Evolutionary conservation across 345 rosid genomes (phyloP), one percentile per base, ranked within the genome.

Genomic region (Citrus mangshanensis): DNA sequence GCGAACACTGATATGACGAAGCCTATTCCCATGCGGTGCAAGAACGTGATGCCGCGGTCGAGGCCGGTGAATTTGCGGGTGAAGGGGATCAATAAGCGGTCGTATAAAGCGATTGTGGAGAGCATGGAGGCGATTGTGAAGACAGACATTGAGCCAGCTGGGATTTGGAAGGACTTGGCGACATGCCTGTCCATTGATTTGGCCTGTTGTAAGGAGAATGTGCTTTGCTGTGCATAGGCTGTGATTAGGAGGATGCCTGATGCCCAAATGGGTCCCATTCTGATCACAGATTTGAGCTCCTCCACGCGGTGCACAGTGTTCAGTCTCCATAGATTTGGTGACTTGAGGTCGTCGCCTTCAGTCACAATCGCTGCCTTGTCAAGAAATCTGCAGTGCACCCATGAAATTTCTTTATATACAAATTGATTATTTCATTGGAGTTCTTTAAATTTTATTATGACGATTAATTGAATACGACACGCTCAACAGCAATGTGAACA

Each of bases 221-320:
- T 88, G 80, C 6, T 58, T 38, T 88, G 91, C 24, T 88, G 91
- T 9, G 88, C 84, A 60, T 73, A 76, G 24, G 91, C 86, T 61
- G 89, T 86, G 66, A 84, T 77, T 37, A 85, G 80, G 5, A 88
- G 80, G 67, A 86, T 86, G 37, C 91, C 91, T 16, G 89, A 81
- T 18, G 86, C 91, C 91, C 91, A 83, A 16, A 88, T 88, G 1
- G 91, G 91, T 71, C 85, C 83, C 91, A 88, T 85, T 74, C 88
- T 78, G 66, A 88, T 72, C 13, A 88, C 35, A 10, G 82, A 81
- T 82, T 88, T 88, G 0, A 88, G 72, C 55, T 88, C 91, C 61
- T 88, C 91, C 2, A 88, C 89, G 59, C 91, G 77, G 66, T 88
- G 91, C 0, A 88, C 84, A 12, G 89, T 88, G 83, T 82, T 88